phyloP scores from a whole-genome alignment of 2,329 filamentous ascomycete genomes.

The Aureobasidium sp. region DNA sequence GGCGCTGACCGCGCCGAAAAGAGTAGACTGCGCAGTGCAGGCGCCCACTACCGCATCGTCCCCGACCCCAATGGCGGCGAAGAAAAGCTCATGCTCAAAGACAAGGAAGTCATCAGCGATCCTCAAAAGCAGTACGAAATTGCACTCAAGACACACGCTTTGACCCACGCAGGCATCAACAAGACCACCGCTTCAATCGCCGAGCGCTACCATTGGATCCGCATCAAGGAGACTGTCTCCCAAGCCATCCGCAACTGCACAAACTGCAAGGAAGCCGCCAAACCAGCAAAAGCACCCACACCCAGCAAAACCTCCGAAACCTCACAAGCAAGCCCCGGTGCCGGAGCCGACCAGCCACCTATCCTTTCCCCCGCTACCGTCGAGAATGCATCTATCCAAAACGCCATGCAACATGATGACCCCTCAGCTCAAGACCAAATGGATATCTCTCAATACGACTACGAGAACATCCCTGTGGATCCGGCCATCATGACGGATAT shows the following conservation, averaged over 20 bases:
- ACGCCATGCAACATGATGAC: background rate
- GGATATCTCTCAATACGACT: background rate
- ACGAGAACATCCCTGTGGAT: background rate
- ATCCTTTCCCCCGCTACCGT: background rate
- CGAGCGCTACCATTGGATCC: constrained; percentile 92
- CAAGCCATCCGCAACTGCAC: constrained; percentile 86
- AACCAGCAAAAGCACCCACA: background rate
- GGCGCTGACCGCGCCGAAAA: constrained; percentile 94
- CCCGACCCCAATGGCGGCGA: constrained; percentile 40
- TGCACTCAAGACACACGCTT: constrained; percentile 64
- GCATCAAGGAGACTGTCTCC: constrained; percentile 95
- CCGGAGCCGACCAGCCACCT: background rate
- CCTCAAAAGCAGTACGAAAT: constrained; percentile 86
- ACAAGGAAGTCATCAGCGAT: constrained; percentile 92
- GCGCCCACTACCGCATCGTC: constrained; percentile 84
- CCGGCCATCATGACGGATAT: background rate
- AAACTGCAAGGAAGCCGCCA: constrained; percentile 65
- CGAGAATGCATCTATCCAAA: constrained; percentile 9
- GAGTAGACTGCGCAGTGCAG: constrained; percentile 83
- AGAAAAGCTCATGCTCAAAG: constrained; percentile 90
- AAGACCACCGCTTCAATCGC: constrained; percentile 93
- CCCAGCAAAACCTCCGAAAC: constrained; percentile 8
- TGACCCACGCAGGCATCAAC: constrained; percentile 86
- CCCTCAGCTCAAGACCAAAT: background rate
- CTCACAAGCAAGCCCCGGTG: constrained; percentile 23